These are phyloP conservation scores for Beta corolliflora DNA, from an alignment of 179 eudicot species.

Conservation along the genomic window DNA sequence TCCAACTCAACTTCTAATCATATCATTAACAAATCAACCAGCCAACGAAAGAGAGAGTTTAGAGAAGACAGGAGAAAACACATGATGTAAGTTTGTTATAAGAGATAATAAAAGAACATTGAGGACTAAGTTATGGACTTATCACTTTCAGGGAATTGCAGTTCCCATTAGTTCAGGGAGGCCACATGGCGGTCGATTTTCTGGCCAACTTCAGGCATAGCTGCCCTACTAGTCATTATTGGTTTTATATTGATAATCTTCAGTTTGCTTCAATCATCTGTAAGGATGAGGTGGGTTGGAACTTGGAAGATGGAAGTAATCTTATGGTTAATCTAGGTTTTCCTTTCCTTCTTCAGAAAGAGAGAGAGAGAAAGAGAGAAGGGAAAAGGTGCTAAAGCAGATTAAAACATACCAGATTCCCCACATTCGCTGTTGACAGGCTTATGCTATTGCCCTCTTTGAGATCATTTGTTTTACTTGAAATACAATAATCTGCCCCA, in stretches of 20 bases:
- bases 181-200: background rate
- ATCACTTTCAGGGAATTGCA: too few relatives aligned
- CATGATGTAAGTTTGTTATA: background rate
- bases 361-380: background rate
- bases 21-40: background rate
- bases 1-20: background rate
- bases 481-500: conserved; percentile 9
- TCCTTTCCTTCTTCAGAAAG: background rate
- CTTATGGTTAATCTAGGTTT: background rate
- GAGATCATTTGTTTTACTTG: conserved; percentile 20
- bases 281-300: background rate
- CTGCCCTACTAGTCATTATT: background rate
- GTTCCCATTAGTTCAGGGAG: background rate
- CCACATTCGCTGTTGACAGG: conserved; percentile 20
- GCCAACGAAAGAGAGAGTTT: background rate
- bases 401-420: conserved; percentile 17
- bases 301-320: background rate
- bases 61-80: background rate
- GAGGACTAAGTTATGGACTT: too few relatives aligned
- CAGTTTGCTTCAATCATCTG: background rate
- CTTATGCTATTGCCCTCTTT: conserved; percentile 20
- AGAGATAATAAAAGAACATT: background rate
- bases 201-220: background rate
- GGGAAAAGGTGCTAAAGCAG: conserved; percentile 1
- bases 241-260: background rate